phyloP scores from a whole-genome alignment of 805 yeast species.

The Cyberlindnera maclurae region DNA sequence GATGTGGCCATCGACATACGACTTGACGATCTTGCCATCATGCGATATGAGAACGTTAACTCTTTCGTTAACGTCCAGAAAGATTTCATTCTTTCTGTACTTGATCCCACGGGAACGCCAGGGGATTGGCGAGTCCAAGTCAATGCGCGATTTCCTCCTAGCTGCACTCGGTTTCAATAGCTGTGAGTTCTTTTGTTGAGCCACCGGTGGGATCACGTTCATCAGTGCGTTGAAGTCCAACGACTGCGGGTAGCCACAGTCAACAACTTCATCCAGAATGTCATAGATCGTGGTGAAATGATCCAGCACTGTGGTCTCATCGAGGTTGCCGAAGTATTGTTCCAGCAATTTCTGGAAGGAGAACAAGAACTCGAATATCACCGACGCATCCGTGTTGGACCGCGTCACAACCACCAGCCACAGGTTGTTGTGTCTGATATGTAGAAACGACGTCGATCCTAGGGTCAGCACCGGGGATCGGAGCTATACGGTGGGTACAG shows the following conservation, averaged over 20 bases:
- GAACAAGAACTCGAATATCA: constrained; percentile 72
- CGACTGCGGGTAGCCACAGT: constrained; percentile 70
- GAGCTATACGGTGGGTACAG: constrained; percentile 18
- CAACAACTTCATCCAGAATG: constrained; percentile 66
- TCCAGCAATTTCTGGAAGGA: constrained; percentile 49
- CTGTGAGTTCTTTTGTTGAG: constrained; percentile 6
- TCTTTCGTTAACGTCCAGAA: constrained; percentile 67
- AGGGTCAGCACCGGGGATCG: constrained; percentile 72
- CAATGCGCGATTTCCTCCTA: background rate
- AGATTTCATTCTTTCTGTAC: constrained; percentile 77
- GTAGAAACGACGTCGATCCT: constrained; percentile 88
- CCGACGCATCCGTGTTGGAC: constrained; percentile 77
- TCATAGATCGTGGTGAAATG: constrained; percentile 71
- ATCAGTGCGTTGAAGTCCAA: constrained; percentile 43
- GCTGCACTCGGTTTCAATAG: background rate
- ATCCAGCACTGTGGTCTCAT: constrained; percentile 48
- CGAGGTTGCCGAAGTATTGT: constrained; percentile 27
- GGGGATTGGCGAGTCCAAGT: constrained; percentile 26
- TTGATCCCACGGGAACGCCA: constrained; percentile 71
- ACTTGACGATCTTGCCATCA: constrained; percentile 54
- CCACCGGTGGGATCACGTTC: constrained; percentile 26
- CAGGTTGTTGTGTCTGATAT: constrained; percentile 51
- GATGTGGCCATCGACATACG: constrained; percentile 73
- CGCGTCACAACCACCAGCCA: constrained; percentile 90
- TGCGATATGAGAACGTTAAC: constrained; percentile 63